Evolutionary conservation across 129 eudicot species (phyloP), one percentile per base, ranked within the genome.

Genomic region (Lonicera japonica): DNA sequence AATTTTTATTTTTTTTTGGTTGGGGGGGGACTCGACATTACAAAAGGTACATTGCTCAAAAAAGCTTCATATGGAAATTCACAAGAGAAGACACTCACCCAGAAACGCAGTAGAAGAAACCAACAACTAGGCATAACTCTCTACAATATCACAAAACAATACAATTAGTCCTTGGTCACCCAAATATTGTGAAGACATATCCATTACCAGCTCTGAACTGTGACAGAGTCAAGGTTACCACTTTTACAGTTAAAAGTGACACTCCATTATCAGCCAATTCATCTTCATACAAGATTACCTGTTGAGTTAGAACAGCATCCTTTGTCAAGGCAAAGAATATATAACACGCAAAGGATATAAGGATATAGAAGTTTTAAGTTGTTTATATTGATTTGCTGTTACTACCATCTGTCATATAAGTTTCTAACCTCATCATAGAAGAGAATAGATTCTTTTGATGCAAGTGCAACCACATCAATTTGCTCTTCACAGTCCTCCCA

Each of bases 51-150:
- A 2, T 17, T 39, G 20, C 50, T 60, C n/a, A 39, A 19, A 13
- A 39, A 7, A 60, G 25, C 1, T 36, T 19, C 69, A 53, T 52
- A 4, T 14, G 21, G 19, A 53, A 19, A 34, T 4, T 25, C 18
- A 18, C 5, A 29, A 29, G 39, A 10, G 21, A 21, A 50, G 40
- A 54, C 23, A 83, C 95, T 82, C 82, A 92, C 98, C 98, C 98
- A 92, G 77, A 84, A 92, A 76, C 98, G 96, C 80, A 92, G 62
- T 64, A 92, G 96, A 78, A 92, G 86, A 78, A 84, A 92, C 98
- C 98, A 92, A 48, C 82, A 82, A 55, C 88, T 92, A n/a, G 98
- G 95, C 98, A 85, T 92, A 61, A 92, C 98, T 70, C 98, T 82
- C 98, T 92, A 76, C 75, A 82, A 75, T 70, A 51, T 1, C 40